Base-by-base conservation (phyloP, 108 stramenopile species). In the Mediolabrus comicus region DNA sequence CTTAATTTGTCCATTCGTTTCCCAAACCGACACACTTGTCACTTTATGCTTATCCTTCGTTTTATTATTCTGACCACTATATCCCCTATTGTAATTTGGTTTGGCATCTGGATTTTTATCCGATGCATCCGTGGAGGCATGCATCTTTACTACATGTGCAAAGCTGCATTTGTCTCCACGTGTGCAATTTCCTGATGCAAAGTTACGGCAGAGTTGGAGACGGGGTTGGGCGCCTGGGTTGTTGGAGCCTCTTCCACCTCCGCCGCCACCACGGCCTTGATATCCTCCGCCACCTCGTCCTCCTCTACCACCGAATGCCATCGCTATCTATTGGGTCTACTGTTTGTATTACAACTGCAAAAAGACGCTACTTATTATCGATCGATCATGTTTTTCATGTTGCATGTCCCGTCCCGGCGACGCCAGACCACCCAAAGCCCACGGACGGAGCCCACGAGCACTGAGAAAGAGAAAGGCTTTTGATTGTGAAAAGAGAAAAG, bases 1-100 rank as follows among this genome's bases (percentile, higher is more conserved):
- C 74, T 95, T 92, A 52, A 94, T 82, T 10, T 43, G 62, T 10
- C 88, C 90, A 19, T 77, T 65, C 28, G 80, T 79, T 58, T 94
- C 87, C 93, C 93, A 94, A 35, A 91, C 81, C 13, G 89, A 83
- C 33, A 89, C 82, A 22, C 87, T 77, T 2, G 90, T 77, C 9
- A 88, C 84, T 27, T 85, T 74, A 17, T 71, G 67, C 54, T 83
- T 53, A 17, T 78, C 55, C 49, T 83, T 71, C 49, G 41, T 38
- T 51, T 51, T 64, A 11, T 38, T 57, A 30, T 46, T 59, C 16
- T 54, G 38, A 19, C 67, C 59, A 34, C 34, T 38, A 39, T 74
- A 58, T 35, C 58, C 58, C 17, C 72, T 57, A 25, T 63, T 78
- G 31, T 52, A 65, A 39, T 26, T 60, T 14, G 31, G 34, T 43